Evolutionary conservation across 2,329 filamentous ascomycete species (phyloP), one percentile per base, ranked within the genome.

Genomic region (Eutypella sp.): DNA sequence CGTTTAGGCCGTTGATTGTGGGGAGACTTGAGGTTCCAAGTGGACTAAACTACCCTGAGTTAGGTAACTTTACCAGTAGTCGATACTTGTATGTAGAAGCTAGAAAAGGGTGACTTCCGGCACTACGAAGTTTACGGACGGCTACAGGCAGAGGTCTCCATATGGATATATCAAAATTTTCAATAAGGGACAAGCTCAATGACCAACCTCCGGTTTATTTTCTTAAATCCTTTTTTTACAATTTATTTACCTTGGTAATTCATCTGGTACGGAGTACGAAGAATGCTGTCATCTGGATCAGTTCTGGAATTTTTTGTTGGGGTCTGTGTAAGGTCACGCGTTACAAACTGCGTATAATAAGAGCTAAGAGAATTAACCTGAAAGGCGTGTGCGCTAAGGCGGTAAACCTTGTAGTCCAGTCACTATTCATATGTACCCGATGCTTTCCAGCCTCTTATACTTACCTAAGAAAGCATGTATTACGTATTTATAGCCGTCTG

Each of bases 231-330:
- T 13, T n/a, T 37, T 27, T 3, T 41, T 15, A 13, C 41, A n/a
- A 18, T 13, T 16, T 31, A 9, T 23, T 19, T 19, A 16, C 16
- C 24, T 24, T 33, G 18, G 20, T 10, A n/a, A 9, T 42, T 16
- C 18, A n/a, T n/a, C n/a, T n/a, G n/a, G n/a, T n/a, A n/a, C n/a
- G n/a, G n/a, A n/a, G n/a, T n/a, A n/a, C n/a, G n/a, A n/a, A n/a
- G n/a, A n/a, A n/a, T n/a, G n/a, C n/a, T n/a, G n/a, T 15, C 37
- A 37, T 41, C 40, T 29, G 20, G 39, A 45, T 40, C 23, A 36
- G 18, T 40, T 29, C 36, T 23, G 13, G 23, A 49, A 52, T 52
- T 25, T 47, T 52, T 55, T 52, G 49, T 57, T 51, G 54, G 48
- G 51, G 45, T 39, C 50, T 53, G 45, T 53, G 41, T 44, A 48